These are phyloP conservation scores for Turnera subulata DNA, from an alignment of 345 rosid species.

Conservation along the genomic window DNA sequence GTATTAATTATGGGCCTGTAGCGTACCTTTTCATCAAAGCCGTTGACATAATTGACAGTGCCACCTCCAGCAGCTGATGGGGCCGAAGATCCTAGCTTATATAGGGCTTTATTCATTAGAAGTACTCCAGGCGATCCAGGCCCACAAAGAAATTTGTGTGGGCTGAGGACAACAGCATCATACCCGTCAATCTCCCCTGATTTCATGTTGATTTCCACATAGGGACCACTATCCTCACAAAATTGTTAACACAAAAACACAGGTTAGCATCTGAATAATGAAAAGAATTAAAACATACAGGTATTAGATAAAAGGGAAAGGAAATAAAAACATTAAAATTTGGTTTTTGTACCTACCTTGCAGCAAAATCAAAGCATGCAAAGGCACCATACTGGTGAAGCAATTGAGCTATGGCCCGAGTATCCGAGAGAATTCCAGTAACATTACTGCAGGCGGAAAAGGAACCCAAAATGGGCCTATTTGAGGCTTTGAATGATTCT, in stretches of 20 bases:
- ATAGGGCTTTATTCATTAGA: constrained; percentile 44
- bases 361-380: constrained; percentile 60
- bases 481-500: constrained; percentile 12
- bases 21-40: constrained; percentile 43
- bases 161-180: constrained; percentile 51
- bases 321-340: neutral
- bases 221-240: constrained; percentile 35
- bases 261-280: neutral
- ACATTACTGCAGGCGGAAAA: constrained; percentile 70
- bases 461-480: constrained; percentile 48
- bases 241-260: neutral
- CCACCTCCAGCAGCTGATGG: constrained; percentile 72
- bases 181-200: constrained; percentile 48
- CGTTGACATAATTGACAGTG: constrained; percentile 53
- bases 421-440: constrained; percentile 40
- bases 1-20: too few species aligned
- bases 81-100: constrained; percentile 38
- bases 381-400: constrained; percentile 47
- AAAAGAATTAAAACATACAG: neutral
- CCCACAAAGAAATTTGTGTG: constrained; percentile 61
- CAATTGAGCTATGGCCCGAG: constrained; percentile 43
- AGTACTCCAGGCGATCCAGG: constrained; percentile 61
- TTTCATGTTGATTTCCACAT: constrained; percentile 51
- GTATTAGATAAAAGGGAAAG: too few species aligned
- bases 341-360: constrained; percentile 31